These are phyloP conservation scores for Alternaria infectoria DNA, from an alignment of 2,329 filamentous ascomycete genomes.

Conservation along the genomic window DNA sequence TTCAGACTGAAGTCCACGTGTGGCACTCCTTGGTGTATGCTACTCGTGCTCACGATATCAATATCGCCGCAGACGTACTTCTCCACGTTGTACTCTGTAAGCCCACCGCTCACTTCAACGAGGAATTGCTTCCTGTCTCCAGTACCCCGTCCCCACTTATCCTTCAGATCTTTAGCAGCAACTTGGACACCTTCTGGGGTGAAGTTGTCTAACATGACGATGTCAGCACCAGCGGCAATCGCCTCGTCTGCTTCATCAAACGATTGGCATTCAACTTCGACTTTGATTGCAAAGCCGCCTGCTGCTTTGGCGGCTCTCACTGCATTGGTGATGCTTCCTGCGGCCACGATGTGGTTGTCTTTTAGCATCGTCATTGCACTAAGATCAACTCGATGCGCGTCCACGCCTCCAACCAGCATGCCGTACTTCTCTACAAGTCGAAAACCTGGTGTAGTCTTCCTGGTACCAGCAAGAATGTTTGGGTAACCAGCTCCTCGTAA, in stretches of 20 bases:
- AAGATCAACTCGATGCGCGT: constrained; percentile 89
- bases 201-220: constrained; percentile 98
- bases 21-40: constrained; percentile 92
- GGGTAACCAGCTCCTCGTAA: constrained; percentile 71
- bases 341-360: constrained; percentile 97
- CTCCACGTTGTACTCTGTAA: constrained; percentile 84
- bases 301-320: constrained; percentile 82
- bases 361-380: constrained; percentile 96
- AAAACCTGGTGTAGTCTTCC: constrained; percentile 97
- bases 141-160: constrained; percentile 74
- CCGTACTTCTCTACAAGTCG: constrained; percentile 97
- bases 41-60: constrained; percentile 94
- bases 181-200: constrained; percentile 75
- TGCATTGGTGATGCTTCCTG: constrained; percentile 80
- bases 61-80: constrained; percentile 82
- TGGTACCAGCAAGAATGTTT: constrained; percentile 87
- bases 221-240: constrained; percentile 86
- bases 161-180: constrained; percentile 77
- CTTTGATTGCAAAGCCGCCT: constrained; percentile 88
- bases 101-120: constrained; percentile 89
- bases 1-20: constrained; percentile 97
- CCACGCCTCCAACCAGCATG: constrained; percentile 91
- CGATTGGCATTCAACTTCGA: constrained; percentile 93
- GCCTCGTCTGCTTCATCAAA: constrained; percentile 91
- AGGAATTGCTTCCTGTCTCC: constrained; percentile 67